Percentiles rank a stretch among this genome's conserved stretches.
Evolutionary conservation across 2,329 filamentous ascomycete genomes (phyloP).

Genomic region (Torrubiella hemipterigena): DNA sequence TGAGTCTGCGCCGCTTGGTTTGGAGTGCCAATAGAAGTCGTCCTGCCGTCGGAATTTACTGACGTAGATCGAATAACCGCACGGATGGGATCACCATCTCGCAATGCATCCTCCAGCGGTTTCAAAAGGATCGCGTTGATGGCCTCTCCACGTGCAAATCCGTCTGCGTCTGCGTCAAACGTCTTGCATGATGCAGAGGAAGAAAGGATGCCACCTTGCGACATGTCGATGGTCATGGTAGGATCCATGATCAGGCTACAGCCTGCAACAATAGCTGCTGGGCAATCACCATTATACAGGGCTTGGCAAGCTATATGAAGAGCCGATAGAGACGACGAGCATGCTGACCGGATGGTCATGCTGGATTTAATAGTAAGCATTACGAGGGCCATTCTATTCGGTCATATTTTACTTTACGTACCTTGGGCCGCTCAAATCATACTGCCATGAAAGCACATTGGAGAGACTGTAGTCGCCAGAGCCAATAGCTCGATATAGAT

Average conservation of each 20-base stretch:
- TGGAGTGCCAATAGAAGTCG: constrained; percentile 3
- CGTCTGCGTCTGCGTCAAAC: constrained; percentile 19
- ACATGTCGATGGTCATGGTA: constrained; percentile 9
- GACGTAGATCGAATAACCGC: constrained; percentile 9
- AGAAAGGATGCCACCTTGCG: constrained; percentile 9
- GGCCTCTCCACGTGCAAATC: constrained; percentile 20
- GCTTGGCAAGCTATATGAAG: constrained; percentile 12
- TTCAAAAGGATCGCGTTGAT: constrained; percentile 18
- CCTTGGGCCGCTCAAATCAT: constrained; percentile 18
- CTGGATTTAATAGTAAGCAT: too few relatives aligned
- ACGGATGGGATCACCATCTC: constrained; percentile 9
- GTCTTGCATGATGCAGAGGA: constrained; percentile 13
- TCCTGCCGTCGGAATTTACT: constrained; percentile 7
- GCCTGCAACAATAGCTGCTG: constrained; percentile 20
- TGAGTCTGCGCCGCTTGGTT: constrained; percentile 3
- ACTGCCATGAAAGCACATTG: constrained; percentile 19
- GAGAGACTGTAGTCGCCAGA: constrained; percentile 13
- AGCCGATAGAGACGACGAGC: constrained; percentile 19
- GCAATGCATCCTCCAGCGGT: constrained; percentile 13
- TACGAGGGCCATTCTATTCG: too few relatives aligned
- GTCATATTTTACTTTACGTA: constrained; percentile 3
- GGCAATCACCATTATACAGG: constrained; percentile 19
- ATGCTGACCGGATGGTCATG: constrained; percentile 18
- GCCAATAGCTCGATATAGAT: constrained; percentile 11
- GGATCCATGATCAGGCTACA: constrained; percentile 18